Conservation (phyloP, 306 rosid species). For the Lathyrus oleraceus region DNA sequence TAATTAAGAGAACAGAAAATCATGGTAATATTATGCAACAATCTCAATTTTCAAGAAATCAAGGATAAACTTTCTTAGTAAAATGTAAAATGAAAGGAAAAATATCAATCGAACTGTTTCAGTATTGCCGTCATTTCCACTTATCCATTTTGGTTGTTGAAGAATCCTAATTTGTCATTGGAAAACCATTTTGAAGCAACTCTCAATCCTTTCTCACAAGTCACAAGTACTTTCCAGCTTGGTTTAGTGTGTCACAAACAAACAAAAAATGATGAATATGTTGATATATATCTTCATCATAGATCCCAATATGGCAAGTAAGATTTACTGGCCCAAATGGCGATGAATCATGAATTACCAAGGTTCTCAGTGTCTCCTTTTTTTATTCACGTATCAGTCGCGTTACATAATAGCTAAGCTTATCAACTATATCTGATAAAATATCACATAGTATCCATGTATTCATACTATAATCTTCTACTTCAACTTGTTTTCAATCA, state of each 20-base stretch:
- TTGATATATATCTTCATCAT: constrained; percentile 10
- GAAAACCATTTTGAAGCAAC: constrained; percentile 20
- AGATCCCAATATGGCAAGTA: neutral
- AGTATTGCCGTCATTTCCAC: constrained; percentile 5
- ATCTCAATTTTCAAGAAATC: constrained; percentile 18
- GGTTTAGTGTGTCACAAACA: constrained; percentile 8
- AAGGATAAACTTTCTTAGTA: neutral
- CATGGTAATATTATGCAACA: neutral
- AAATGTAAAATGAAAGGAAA: constrained; percentile 13
- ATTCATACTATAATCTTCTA: constrained; percentile 21
- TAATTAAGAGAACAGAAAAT: constrained; percentile 11
- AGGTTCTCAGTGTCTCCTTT: neutral
- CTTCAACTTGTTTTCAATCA: constrained; percentile 1
- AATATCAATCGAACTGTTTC: neutral
- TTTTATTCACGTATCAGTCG: neutral
- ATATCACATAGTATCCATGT: neutral
- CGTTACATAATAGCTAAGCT: neutral
- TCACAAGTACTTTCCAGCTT: neutral
- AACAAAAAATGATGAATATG: neutral
- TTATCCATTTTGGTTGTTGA: constrained; percentile 3
- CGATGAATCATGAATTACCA: constrained; percentile 21
- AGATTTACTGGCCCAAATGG: neutral
- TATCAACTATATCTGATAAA: constrained; percentile 20
- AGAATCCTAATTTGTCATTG: neutral
- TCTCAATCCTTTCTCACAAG: constrained; percentile 13